Base-by-base conservation (phyloP, 2,329 filamentous ascomycete genomes). In the Alternaria metachromatica region DNA sequence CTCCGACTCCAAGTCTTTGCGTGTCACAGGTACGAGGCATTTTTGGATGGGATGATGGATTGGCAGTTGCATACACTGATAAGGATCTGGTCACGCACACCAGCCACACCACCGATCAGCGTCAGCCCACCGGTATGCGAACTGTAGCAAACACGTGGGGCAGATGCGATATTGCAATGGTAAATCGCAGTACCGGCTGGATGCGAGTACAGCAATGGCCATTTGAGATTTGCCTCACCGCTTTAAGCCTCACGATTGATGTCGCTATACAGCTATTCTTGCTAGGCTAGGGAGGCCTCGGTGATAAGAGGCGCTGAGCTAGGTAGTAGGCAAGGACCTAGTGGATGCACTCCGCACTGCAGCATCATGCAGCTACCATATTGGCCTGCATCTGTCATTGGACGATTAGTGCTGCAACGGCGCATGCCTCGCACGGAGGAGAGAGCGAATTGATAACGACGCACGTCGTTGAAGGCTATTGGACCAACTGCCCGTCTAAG, bases 81-180 rank as follows among this genome's bases (percentile, higher is more conserved):
- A 60, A 63, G 57, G 28, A 55, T 11, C 20, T 60, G 61, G 57
- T 63, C 61, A 63, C 57, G 58, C 61, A 50, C 51, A 30, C 43
- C 51, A 62, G 63, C 53, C 61, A 53, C 49, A 48, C 58, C 53
- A 64, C 62, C 53, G 44, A 63, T 63, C 57, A 56, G 54, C 60
- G 41, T 50, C 20, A 33, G 46, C 57, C 21, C 54, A 41, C 37
- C 37, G 37, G 37, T 41, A 41, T 41, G 37, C 37, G 43, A 58
- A 26, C 25, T 15, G 20, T 23, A 5, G 62, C 46, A 57, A 68
- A 69, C 67, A 56, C 58, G 67, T 66, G 67, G 67, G 67, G 65
- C 55, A 20, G 10, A 11, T 11, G n/a, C 25, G 45, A 21, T 12
- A 41, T 21, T 41, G 5, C 5, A 10, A 20, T 37, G 28, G 28